Base-by-base conservation (phyloP, 1,139 yeast species). In the Kodamaea fungicola region DNA sequence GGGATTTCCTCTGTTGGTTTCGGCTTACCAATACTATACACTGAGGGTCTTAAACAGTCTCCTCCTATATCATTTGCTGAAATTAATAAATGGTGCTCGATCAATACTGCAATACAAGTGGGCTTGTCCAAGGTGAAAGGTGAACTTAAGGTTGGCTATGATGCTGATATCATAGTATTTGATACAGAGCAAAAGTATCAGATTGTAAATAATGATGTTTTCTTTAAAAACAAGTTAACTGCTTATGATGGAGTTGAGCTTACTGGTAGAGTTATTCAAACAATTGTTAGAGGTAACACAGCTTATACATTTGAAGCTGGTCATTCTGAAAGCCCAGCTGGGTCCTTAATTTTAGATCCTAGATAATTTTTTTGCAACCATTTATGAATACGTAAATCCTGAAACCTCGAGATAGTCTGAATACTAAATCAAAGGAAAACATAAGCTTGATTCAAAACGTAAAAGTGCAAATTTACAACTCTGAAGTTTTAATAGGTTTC, bases 1-100 rank as follows among this genome's bases (percentile, higher is more conserved):
- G 97, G 97, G n/a, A 88, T 90, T 35, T 76, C 95, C 2, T 85
- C 96, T 2, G 94, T 90, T 22, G 97, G 97, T 0, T 77, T 89
- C 36, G 97, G 97, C 0, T 71, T 90, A 38, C 85, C 95, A 0
- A 73, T 89, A 31, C 62, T 90, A 40, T 81, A 76, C 71, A 85
- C 96, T 1, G 89, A 83, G 50, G 89, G 90, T 7, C 62, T 64
- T 38, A 72, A 76, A 49, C 63, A 76, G 40, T 42, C 61, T 10
- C 78, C 81, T 2, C 80, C 78, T 12, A 67, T 83, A 12, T 53
- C 77, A 0, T 58, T 87, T 12, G 62, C 67, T 2, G 88, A 85
- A 44, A 81, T 89, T 40, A 78, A 78, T 33, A 67, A 67, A 47
- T 86, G 96, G 95, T 84, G 95, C 42, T 77, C 87, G 24, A 69